Base-by-base conservation (phyloP, 108 stramenopile species). In the Poteriospumella lacustris region DNA sequence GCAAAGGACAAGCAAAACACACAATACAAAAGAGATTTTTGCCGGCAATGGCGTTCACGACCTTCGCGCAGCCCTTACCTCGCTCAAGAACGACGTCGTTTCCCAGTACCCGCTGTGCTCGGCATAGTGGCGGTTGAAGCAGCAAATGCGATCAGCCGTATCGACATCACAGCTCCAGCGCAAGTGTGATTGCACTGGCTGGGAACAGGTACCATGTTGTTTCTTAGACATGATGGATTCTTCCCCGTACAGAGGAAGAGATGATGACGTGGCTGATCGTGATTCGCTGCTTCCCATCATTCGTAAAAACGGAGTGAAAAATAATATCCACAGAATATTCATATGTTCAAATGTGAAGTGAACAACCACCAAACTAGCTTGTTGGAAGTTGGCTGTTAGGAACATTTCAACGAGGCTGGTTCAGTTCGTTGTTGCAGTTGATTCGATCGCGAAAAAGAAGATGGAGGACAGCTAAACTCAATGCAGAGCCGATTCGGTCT, bases 91-190 rank as follows among this genome's bases (percentile, higher is more conserved):
- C 15, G 15, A 15, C 15, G 52, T 56, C 0, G 3, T 52, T 15
- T 73, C 15, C 29, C 43, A 80, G 62, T 76, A 76, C 39, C 80
- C 80, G 12, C 0, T 39, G 26, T 1, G 80, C 80, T 81, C 80
- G 0, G 80, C 80, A 44, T 1, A 76, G 86, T 82, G 56, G 31
- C 89, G 76, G 79, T 91, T 93, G 83, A 83, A 90, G 52, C 90
- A 91, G 77, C 91, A 92, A 56, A 92, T 92, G 3, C 88, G 79
- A 82, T 92, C 91, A 42, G 93, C 91, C 5, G 79, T 79, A 5
- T 85, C 78, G 19, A 52, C 41, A 81, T 91, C 88, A 59, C 88
- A 89, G 44, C 80, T 80, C 92, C 92, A 93, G 42, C 90, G 89
- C 34, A 93, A 76, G 75, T 87, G 75, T n/a, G 80, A 26, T 78